Conservation (phyloP, 2,329 filamentous ascomycete genomes). For the Penicillium sp. region DNA sequence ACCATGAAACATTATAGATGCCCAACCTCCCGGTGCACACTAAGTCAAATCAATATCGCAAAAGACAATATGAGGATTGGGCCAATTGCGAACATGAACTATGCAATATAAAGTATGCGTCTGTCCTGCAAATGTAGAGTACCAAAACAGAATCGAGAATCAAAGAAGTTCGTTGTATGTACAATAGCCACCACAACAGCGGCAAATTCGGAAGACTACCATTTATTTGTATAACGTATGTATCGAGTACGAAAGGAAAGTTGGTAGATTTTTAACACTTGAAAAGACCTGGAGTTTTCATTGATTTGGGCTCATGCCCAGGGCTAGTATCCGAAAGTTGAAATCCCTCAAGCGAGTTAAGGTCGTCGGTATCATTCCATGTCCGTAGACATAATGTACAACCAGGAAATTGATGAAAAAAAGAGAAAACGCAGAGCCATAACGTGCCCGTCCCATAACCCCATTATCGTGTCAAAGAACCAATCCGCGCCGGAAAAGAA, state of each 20-base stretch:
- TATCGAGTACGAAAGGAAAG: background rate
- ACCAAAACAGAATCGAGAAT: background rate
- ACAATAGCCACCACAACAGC: background rate
- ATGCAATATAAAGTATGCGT: background rate
- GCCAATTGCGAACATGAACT: background rate
- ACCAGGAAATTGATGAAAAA: conserved; percentile 47
- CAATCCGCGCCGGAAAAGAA: conserved; percentile 73
- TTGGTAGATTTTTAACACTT: background rate
- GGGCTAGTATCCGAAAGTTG: conserved; percentile 24
- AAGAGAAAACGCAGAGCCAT: conserved; percentile 55
- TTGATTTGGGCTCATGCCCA: conserved; percentile 23
- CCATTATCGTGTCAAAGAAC: conserved; percentile 69
- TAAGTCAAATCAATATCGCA: conserved; percentile 10
- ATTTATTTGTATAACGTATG: background rate
- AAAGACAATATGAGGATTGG: background rate
- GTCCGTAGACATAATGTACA: conserved; percentile 62
- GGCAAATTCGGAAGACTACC: too few species aligned
- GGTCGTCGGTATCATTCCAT: conserved; percentile 47
- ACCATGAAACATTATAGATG: conserved; percentile 17
- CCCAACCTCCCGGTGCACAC: conserved; percentile 25
- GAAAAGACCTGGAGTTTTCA: conserved; percentile 25
- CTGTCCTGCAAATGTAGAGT: background rate
- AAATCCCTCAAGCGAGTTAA: conserved; percentile 35
- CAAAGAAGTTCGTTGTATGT: background rate
- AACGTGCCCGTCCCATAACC: conserved; percentile 63